Percentiles rank a stretch among this genome's conserved stretches.
Conservation (phyloP, 2,329 filamentous ascomycete genomes). For the Aspergillus fructus region DNA sequence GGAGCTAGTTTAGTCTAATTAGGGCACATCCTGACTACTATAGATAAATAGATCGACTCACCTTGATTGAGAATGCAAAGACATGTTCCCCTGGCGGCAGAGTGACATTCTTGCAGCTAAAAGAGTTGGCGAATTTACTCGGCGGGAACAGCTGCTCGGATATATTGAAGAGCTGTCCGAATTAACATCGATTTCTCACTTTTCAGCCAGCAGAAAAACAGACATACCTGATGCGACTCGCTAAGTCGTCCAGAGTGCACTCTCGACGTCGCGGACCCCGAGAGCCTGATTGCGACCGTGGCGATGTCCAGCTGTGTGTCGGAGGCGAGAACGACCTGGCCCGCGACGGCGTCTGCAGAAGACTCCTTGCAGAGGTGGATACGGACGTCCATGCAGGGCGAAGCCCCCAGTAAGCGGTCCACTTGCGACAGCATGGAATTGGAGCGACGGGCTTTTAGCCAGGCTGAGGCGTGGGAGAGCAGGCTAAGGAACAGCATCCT, state of each 20-base stretch:
- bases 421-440: background rate
- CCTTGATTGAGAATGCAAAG: constrained; percentile 14
- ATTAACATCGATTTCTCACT: background rate
- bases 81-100: constrained; percentile 4
- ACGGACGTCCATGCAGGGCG: constrained; percentile 10
- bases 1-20: constrained; percentile 6
- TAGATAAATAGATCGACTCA: background rate
- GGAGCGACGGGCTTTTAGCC: background rate
- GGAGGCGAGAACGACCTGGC: constrained; percentile 15
- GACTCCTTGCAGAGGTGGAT: constrained; percentile 9
- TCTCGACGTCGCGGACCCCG: constrained; percentile 15
- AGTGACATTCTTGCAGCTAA: background rate
- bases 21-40: too few relatives aligned
- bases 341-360: constrained; percentile 15
- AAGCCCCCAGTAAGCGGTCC: background rate
- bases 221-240: constrained; percentile 17
- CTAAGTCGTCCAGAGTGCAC: constrained; percentile 7
- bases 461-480: background rate
- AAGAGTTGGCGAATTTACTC: background rate
- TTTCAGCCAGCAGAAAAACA: too few relatives aligned
- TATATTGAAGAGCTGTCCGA: constrained; percentile 9
- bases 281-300: constrained; percentile 14
- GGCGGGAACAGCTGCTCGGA: constrained; percentile 12
- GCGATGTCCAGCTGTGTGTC: constrained; percentile 13
- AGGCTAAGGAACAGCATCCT: background rate